phyloP scores from a whole-genome alignment of 768 basidiomycete species.

The Russula foetens region DNA sequence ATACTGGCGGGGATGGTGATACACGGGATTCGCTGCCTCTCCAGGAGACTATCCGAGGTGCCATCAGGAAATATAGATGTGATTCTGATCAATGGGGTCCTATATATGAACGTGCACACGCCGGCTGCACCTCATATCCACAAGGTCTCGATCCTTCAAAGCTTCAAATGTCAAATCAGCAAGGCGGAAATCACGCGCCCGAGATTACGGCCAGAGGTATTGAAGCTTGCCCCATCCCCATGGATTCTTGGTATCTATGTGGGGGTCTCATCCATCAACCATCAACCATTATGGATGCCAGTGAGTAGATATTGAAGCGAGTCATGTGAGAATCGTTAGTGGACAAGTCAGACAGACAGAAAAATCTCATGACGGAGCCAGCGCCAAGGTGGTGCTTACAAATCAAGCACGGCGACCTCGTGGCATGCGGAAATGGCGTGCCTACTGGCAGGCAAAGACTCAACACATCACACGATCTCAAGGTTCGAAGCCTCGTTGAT shows the following conservation, averaged over 20 bases:
- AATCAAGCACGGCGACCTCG: neutral
- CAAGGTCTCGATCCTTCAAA: neutral
- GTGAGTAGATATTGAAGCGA: neutral
- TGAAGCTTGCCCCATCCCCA: neutral
- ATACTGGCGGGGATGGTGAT: neutral
- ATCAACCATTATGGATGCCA: neutral
- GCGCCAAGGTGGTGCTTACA: neutral
- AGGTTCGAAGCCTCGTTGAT: neutral
- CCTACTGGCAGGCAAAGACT: neutral
- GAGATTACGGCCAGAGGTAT: neutral
- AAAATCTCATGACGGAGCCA: too few relatives aligned
- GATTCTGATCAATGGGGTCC: neutral
- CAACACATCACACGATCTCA: neutral
- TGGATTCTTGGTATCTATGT: neutral
- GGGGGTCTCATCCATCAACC: neutral
- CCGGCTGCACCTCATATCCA: neutral
- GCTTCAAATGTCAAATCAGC: neutral
- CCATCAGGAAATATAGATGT: neutral
- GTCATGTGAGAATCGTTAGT: neutral
- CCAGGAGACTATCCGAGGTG: neutral
- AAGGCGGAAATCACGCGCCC: neutral
- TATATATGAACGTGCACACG: conserved; percentile 1
- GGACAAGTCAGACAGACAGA: too few relatives aligned
- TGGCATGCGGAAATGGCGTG: neutral
- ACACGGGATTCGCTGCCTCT: neutral